Conservation (phyloP, 148 eudicot genomes). For the Drosera capensis region DNA sequence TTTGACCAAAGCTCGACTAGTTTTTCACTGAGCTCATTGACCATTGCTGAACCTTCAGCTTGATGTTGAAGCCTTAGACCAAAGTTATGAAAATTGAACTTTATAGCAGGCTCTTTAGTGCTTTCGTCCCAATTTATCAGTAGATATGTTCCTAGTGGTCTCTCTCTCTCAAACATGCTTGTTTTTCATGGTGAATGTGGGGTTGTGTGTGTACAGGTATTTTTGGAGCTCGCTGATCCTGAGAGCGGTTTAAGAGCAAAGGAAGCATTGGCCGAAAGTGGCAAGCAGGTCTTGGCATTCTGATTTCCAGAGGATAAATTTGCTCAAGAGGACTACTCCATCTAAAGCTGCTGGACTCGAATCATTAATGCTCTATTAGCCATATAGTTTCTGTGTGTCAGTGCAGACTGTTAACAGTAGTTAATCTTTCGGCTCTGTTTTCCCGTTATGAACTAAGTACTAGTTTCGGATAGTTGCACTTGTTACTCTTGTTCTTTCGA, state of each 20-base stretch:
- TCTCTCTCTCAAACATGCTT: neutral
- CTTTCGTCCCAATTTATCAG: too few relatives aligned
- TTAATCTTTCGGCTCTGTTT: neutral
- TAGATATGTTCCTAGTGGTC: too few relatives aligned
- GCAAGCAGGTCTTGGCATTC: conserved; percentile 60
- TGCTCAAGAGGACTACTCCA: conserved; percentile 54
- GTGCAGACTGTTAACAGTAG: neutral
- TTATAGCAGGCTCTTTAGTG: too few relatives aligned
- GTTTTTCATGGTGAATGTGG: neutral
- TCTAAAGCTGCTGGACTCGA: neutral
- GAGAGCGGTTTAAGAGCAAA: conserved; percentile 59
- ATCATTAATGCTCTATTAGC: too few relatives aligned
- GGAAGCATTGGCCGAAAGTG: conserved; percentile 66
- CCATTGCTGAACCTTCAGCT: too few relatives aligned
- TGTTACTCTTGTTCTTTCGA: too few relatives aligned
- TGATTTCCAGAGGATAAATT: conserved; percentile 63
- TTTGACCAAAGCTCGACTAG: too few relatives aligned
- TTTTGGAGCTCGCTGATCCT: conserved; percentile 61
- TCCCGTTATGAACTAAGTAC: too few relatives aligned
- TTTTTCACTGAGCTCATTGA: too few relatives aligned
- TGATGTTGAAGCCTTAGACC: too few relatives aligned
- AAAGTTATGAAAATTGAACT: too few relatives aligned
- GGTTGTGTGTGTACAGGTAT: conserved; percentile 35
- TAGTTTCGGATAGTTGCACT: too few relatives aligned
- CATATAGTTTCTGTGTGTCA: neutral